phyloP scores from a whole-genome alignment of 176 grass and related monocot species.

The Phoenix roebelenii region DNA sequence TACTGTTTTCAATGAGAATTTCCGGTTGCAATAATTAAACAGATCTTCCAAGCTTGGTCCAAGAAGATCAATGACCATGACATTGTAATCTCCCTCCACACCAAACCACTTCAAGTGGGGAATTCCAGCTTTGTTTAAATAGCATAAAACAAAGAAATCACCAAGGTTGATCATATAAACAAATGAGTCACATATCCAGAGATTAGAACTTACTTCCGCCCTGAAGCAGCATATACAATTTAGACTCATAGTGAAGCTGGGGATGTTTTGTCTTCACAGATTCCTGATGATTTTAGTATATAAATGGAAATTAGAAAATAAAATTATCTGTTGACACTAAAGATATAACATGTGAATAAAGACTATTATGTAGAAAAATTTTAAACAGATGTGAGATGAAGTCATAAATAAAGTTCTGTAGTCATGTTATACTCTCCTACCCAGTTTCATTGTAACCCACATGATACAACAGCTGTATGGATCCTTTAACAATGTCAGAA shows the following conservation, averaged over 20 bases:
- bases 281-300: constrained; percentile 33
- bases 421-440: too few species aligned
- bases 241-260: constrained; percentile 87
- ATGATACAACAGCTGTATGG: too few species aligned
- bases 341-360: too few species aligned
- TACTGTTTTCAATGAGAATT: constrained; percentile 75
- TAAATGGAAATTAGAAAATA: too few species aligned
- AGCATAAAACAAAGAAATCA: constrained; percentile 9
- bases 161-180: constrained; percentile 5
- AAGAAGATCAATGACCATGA: constrained; percentile 92
- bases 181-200: neutral
- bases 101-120: constrained; percentile 91
- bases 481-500: too few species aligned
- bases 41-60: constrained; percentile 88
- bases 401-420: too few species aligned
- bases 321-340: too few species aligned
- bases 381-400: too few species aligned
- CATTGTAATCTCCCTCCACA: constrained; percentile 68
- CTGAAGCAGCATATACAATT: constrained; percentile 87
- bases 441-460: too few species aligned
- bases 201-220: constrained; percentile 66
- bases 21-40: constrained; percentile 81
- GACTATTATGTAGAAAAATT: too few species aligned
- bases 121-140: constrained; percentile 47
- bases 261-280: constrained; percentile 76